Evolutionary conservation across 352 stramenopile species (phyloP), one percentile per base, ranked within the genome.

Genomic region (Phytophthora pinifolia): DNA sequence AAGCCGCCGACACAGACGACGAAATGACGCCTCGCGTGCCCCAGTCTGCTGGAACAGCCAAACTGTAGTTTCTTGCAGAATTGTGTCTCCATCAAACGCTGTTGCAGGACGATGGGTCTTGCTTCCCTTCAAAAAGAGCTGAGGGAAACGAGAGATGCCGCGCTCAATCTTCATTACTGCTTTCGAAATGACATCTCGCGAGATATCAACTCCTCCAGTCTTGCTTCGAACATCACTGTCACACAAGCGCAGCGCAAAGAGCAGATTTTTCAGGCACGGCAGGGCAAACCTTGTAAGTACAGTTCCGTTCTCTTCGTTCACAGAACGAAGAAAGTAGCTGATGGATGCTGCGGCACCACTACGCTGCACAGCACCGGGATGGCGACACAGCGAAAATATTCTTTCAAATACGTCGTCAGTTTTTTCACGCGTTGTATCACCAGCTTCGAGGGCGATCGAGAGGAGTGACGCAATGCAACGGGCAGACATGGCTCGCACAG

Each of bases 331-430:
- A 41, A 93, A 86, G 29, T 83, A 77, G 45, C 74, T 83, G 17
- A 93, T 86, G 2, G 77, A 74, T 14, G 74, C 74, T 14, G 79
- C 82, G 22, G 74, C 75, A 12, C 84, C 82, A 35, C 78, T 84
- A n/a, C 84, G 65, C 34, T 90, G 72, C 3, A 83, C 44, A 45
- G 70, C 65, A 13, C 66, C 69, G 17, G 84, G 79, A 44, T 94
- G 84, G 0, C 67, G 72, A 41, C 79, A 91, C 7, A 94, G 49
- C 17, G 79, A 83, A 54, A 92, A 92, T 4, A 94, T 27, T 29
- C 80, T 70, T 31, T 89, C 66, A 31, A 94, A 89, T 13, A 94
- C 71, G 6, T 68, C 48, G 13, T 79, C 72, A 4, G 67, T 63
- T 13, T 79, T 76, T 12, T 46, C 33, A 2, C 68, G 27, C 25